phyloP scores from a whole-genome alignment of 495 filamentous ascomycete species.

The Lentithecium fluviatile region DNA sequence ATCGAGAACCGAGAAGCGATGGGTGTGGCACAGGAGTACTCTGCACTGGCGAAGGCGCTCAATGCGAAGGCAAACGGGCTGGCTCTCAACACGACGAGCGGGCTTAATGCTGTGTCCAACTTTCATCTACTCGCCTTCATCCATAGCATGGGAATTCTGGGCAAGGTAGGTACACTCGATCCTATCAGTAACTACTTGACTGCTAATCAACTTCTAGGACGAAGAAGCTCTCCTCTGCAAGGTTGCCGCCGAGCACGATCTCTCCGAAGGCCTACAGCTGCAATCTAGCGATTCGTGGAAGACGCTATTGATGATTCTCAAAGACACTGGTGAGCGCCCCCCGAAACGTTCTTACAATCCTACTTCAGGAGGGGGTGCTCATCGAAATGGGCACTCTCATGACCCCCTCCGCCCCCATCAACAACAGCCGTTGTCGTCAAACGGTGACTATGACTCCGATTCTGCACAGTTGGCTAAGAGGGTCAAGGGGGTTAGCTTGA shows the following conservation, averaged over 20 bases:
- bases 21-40: conserved; percentile 76
- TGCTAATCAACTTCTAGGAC: conserved; percentile 57
- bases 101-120: conserved; percentile 72
- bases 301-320: conserved; percentile 85
- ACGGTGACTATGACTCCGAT: conserved; percentile 36
- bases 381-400: conserved; percentile 36
- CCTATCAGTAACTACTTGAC: conserved; percentile 1
- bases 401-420: conserved; percentile 1
- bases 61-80: conserved; percentile 56
- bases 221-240: conserved; percentile 85
- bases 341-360: conserved; percentile 63
- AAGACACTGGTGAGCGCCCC: conserved; percentile 94
- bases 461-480: conserved; percentile 91
- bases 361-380: conserved; percentile 41
- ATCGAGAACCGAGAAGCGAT: conserved; percentile 86
- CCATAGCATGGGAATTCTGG: conserved; percentile 73
- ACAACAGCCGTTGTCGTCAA: conserved; percentile 6
- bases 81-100: conserved; percentile 51
- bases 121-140: conserved; percentile 93
- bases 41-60: conserved; percentile 60
- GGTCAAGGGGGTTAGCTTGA: conserved; percentile 97
- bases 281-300: conserved; percentile 86
- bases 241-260: conserved; percentile 74
- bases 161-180: conserved; percentile 59
- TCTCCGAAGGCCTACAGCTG: conserved; percentile 74